phyloP scores from a whole-genome alignment of 73 alveolate species.

The Paramecium primaurelia region DNA sequence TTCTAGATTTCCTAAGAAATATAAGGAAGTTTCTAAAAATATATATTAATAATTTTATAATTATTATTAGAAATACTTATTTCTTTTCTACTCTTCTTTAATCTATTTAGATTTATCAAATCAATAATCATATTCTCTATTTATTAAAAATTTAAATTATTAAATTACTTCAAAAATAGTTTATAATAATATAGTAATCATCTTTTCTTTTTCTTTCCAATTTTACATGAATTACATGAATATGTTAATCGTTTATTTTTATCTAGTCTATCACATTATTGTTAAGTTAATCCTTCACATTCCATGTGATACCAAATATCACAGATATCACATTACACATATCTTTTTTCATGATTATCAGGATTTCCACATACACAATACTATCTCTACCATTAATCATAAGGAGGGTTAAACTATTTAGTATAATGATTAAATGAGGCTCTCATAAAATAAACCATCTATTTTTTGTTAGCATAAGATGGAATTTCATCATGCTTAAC shows the following conservation, averaged over 20 bases:
- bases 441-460: neutral
- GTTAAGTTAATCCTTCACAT: neutral
- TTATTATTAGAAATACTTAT: no score
- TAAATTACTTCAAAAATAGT: neutral
- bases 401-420: neutral
- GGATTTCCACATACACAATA: neutral
- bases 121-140: neutral
- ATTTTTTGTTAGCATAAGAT: neutral
- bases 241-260: neutral
- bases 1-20: no score
- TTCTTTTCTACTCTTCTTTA: neutral
- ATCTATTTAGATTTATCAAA: neutral
- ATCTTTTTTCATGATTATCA: neutral
- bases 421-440: neutral
- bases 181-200: neutral
- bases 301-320: neutral
- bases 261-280: neutral
- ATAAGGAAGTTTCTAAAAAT: no score
- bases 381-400: neutral
- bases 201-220: neutral
- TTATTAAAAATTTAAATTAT: neutral
- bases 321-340: neutral
- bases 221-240: neutral
- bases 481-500: neutral
- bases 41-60: no score